A percentile compares a stretch with the other conserved stretches of the same genome.
Conservation (phyloP, 495 filamentous ascomycete species). For the Tetracladium setigerum region DNA sequence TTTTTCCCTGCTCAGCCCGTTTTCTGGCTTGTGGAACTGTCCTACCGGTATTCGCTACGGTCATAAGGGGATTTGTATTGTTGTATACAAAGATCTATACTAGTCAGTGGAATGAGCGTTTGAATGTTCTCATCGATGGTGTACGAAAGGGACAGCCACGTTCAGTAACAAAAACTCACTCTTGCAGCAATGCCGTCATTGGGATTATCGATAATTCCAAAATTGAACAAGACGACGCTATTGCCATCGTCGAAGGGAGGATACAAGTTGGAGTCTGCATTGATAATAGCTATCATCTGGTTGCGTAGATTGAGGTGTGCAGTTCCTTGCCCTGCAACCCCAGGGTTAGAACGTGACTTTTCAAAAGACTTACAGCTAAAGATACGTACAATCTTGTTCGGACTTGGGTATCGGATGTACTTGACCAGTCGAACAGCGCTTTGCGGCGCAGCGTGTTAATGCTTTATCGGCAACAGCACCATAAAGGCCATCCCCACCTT, state of each 20-base stretch:
- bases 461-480: background rate
- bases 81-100: too few species aligned
- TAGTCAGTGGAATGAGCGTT: too few species aligned
- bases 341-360: background rate
- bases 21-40: too few species aligned
- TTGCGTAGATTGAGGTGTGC: background rate
- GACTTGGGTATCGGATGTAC: background rate
- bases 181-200: background rate
- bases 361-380: background rate
- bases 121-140: too few species aligned
- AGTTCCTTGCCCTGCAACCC: constrained; percentile 2
- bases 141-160: too few species aligned
- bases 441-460: constrained; percentile 8
- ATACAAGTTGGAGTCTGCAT: background rate
- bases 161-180: too few species aligned
- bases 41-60: too few species aligned
- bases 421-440: background rate
- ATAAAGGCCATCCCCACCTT: constrained; percentile 5
- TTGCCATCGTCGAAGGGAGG: background rate
- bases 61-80: too few species aligned
- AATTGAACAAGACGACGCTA: background rate
- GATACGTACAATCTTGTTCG: constrained; percentile 5
- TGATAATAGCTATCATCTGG: background rate
- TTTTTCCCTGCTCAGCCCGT: too few species aligned
- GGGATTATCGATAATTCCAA: background rate